Evolutionary conservation across 108 stramenopile species (phyloP), one percentile per base, ranked within the genome.

Genomic region (Pseudonitzschia pungens): DNA sequence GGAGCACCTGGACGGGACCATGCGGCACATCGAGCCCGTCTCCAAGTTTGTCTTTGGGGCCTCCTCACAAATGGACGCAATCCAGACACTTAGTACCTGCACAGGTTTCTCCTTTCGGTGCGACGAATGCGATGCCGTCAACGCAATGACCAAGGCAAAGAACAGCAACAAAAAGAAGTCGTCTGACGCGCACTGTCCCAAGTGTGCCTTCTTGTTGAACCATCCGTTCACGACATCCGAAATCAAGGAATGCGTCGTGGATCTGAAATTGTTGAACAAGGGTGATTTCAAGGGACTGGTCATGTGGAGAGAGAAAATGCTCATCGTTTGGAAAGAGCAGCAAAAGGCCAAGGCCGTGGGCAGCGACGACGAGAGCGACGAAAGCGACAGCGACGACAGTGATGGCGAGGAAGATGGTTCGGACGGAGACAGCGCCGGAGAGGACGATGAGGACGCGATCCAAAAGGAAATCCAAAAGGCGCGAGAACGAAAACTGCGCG

Each of bases 181-280:
- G n/a, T n/a, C n/a, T n/a, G n/a, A n/a, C n/a, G n/a, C n/a, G n/a
- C n/a, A n/a, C n/a, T n/a, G n/a, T n/a, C n/a, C n/a, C n/a, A n/a
- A n/a, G n/a, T n/a, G n/a, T n/a, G n/a, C n/a, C 2, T 72, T 82
- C 26, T 92, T 88, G 71, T 81, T 94, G 74, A 75, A 92, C 50
- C 92, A 97, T 84, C 83, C 83, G 16, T 65, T 79, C 31, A 99
- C 97, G 16, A 93, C 94, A 0, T 54, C 74, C 21, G 99, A 99
- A 74, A 86, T 99, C 26, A 89, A 89, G 63, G 86, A 87, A 28
- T 91, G 91, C 80, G 81, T 92, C 24, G 78, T 79, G 27, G 98
- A 98, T 77, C 72, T 98, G 58, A 93, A 97, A 67, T 93, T 99
- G 10, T 74, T 99, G 26, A 97, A 98, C 73, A 96, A 97, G 78